Evolutionary conservation across 2,329 filamentous ascomycete species (phyloP).

Genomic region (Pseudogymnoascus sp.): DNA sequence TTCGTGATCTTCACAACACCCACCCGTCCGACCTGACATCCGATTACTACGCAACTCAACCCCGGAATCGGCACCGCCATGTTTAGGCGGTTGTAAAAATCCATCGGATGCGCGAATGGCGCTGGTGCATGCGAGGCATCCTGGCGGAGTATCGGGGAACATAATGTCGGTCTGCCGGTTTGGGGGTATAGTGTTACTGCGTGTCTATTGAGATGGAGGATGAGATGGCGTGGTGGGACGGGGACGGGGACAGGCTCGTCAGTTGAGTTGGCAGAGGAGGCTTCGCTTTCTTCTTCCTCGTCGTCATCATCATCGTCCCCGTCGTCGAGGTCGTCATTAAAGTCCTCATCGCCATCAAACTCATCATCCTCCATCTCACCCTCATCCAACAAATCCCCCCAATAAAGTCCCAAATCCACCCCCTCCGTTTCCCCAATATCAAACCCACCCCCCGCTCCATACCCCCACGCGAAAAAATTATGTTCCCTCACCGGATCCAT

Average conservation of each 20-base stretch:
- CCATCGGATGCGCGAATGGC: background rate
- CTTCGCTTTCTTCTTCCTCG: background rate
- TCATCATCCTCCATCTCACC: background rate
- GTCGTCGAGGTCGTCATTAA: background rate
- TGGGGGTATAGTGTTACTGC: background rate
- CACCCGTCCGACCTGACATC: constrained; percentile 57
- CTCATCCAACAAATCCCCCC: background rate
- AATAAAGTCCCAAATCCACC: background rate
- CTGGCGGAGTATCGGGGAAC: background rate
- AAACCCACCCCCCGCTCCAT: background rate
- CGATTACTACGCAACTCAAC: constrained; percentile 60
- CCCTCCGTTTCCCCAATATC: background rate
- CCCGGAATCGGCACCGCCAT: constrained; percentile 59
- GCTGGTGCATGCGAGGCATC: background rate
- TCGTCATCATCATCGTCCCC: background rate
- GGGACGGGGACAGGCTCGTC: background rate
- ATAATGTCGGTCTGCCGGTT: background rate
- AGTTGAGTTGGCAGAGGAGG: background rate
- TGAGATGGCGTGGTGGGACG: background rate
- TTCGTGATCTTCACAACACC: constrained; percentile 52
- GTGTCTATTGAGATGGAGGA: background rate
- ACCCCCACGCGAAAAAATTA: background rate
- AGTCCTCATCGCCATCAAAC: background rate
- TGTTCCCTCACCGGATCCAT: no score
- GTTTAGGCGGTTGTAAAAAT: constrained; percentile 44